phyloP scores from a whole-genome alignment of 1,139 yeast species.

The Nadsonia starkeyi-henricii region DNA sequence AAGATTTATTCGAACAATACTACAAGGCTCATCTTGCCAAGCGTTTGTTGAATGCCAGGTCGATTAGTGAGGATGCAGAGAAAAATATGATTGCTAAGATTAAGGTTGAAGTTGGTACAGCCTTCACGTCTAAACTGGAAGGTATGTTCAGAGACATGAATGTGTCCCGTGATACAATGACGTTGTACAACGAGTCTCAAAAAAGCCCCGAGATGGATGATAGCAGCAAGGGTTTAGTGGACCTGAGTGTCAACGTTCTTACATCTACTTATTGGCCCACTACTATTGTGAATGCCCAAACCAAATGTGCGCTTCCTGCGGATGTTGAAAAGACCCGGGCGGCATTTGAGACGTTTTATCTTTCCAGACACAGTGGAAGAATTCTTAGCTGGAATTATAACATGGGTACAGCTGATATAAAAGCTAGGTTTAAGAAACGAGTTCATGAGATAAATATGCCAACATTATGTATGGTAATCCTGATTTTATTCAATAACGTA shows the following conservation, averaged over 20 bases:
- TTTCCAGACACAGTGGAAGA: slow-evolving; percentile 56
- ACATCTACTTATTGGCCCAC: slow-evolving; percentile 53
- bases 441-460: slow-evolving; percentile 75
- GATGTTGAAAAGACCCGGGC: slow-evolving; percentile 30
- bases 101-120: slow-evolving; percentile 66
- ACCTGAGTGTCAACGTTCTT: slow-evolving; percentile 38
- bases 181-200: slow-evolving; percentile 17
- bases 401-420: slow-evolving; percentile 61
- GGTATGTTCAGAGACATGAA: slow-evolving; percentile 80
- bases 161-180: slow-evolving; percentile 46
- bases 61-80: slow-evolving; percentile 50
- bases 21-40: slow-evolving; percentile 86
- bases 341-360: slow-evolving; percentile 37
- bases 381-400: slow-evolving; percentile 73
- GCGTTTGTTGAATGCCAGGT: slow-evolving; percentile 44
- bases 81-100: slow-evolving; percentile 54
- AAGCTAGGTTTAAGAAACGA: slow-evolving; percentile 34
- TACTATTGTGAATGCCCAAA: slow-evolving; percentile 37
- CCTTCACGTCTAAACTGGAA: slow-evolving; percentile 67
- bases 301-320: slow-evolving; percentile 42
- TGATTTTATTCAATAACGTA: slow-evolving; percentile 54
- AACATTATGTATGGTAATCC: slow-evolving; percentile 62
- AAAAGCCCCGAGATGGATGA: background rate
- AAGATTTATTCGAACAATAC: slow-evolving; percentile 75
- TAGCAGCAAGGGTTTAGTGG: slow-evolving; percentile 19